Conservation (phyloP, 129 eudicot species). For the Saposhnikovia divaricata region DNA sequence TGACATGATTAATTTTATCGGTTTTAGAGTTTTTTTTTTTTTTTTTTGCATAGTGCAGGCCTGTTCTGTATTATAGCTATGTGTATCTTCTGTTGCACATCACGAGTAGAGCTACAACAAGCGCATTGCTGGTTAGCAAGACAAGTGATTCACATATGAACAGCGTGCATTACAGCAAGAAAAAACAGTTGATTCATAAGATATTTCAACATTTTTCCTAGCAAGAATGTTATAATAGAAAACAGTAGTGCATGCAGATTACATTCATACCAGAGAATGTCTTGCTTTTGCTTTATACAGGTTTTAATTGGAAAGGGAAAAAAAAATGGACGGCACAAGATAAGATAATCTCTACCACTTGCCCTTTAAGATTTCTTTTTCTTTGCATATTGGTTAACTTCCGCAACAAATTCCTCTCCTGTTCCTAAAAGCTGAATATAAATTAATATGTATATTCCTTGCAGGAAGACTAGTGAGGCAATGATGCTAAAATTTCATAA, state of each 20-base stretch:
- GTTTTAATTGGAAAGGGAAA: neutral
- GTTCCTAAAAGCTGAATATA: neutral
- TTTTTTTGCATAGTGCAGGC: neutral
- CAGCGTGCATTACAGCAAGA: neutral
- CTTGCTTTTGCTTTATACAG: slow-evolving; percentile 6
- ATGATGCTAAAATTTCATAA: neutral
- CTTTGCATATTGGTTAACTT: neutral
- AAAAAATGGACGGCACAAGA: neutral
- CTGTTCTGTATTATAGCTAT: neutral
- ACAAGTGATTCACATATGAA: neutral
- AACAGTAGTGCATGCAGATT: slow-evolving; percentile 7
- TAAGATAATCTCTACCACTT: slow-evolving; percentile 8
- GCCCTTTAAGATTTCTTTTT: neutral
- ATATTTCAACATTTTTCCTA: neutral
- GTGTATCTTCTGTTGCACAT: too few relatives aligned
- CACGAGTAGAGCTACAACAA: too few relatives aligned
- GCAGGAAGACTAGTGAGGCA: neutral
- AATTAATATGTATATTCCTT: neutral
- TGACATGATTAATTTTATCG: too few relatives aligned
- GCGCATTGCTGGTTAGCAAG: too few relatives aligned
- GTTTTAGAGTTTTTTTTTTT: too few relatives aligned
- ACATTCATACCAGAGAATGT: slow-evolving; percentile 14
- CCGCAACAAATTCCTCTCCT: neutral
- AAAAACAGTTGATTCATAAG: too few relatives aligned
- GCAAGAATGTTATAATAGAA: neutral